Percentiles rank a stretch among this genome's conserved stretches.
phyloP scores from a whole-genome alignment of 2,329 filamentous ascomycete genomes.

The Fusarium keratoplasticum region DNA sequence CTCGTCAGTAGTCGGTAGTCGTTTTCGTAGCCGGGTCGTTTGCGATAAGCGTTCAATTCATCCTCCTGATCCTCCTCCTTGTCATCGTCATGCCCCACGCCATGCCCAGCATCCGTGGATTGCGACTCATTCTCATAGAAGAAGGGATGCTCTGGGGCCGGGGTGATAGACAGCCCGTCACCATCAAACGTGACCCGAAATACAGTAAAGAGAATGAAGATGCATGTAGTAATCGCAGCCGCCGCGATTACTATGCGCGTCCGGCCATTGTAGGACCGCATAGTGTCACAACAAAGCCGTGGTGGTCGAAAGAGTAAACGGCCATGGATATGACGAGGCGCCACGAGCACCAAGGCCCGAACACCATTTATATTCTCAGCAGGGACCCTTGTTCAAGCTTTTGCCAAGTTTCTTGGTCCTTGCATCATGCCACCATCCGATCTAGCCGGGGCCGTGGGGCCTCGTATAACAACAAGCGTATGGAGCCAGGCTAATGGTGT shows the following conservation, averaged over 20 bases:
- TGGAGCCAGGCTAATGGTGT: not conserved
- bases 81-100: not conserved
- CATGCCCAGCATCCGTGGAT: not conserved
- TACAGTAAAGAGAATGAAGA: conserved; percentile 15
- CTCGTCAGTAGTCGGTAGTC: conserved; percentile 34
- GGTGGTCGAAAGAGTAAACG: not conserved
- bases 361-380: not conserved
- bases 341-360: not conserved
- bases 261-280: conserved; percentile 20
- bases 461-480: not conserved
- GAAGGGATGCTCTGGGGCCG: conserved; percentile 21
- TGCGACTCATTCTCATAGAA: conserved; percentile 24
- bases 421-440: conserved; percentile 21
- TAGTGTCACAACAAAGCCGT: conserved; percentile 8
- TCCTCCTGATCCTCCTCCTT: not conserved
- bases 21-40: not conserved
- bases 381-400: conserved; percentile 24
- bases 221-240: conserved; percentile 9
- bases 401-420: conserved; percentile 26
- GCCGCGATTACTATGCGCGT: conserved; percentile 23
- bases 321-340: not conserved
- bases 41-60: not conserved
- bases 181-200: conserved; percentile 20
- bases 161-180: conserved; percentile 13
- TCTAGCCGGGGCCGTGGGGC: conserved; percentile 19